Base-by-base conservation (phyloP, 129 eudicot species). In the Flaveria bidentis region DNA sequence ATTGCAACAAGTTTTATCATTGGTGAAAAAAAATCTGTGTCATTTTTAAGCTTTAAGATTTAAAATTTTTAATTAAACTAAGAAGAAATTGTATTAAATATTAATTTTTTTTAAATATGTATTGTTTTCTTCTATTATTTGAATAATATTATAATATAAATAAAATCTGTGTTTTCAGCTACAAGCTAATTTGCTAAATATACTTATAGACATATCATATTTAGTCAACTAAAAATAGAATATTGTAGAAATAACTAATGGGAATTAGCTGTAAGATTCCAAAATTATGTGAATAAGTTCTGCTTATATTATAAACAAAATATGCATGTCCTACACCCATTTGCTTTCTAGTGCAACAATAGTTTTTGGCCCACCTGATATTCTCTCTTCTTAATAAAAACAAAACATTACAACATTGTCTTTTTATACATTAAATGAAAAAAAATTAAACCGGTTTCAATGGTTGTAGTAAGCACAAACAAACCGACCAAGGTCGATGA, bases 231-330 rank as follows among this genome's bases (percentile, higher is more conserved):
- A 60, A 25, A 53, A 25, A 11, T 23, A 25, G 41, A 60, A 12
- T 58, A 12, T 25, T 23, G 2, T 25, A 23, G 9, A 61, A 25
- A 61, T 26, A 26, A 26, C 28, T 26, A 61, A 58, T 3, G 36
- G 36, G 12, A 61, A 61, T 25, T 61, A 12, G 67, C 42, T 61
- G 67, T 61, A 61, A 28, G 18, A 61, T 61, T 61, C 66, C 10
- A n/a, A 3, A 22, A 60, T 23, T 23, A 11, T 23, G 39, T 25
- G 41, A 53, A 23, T 22, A 60, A 55, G 26, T 60, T 12, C 39
- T 22, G 1, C 66, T 25, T 60, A 60, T 60, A 60, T 60, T 60
- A 60, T 22, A 60, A 60, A 61, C 13, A 13, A 13, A 10, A 11
- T 5, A 61, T 26, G 41, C 18, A 26, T 26, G 65, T 23, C 36